Conservation (phyloP, 1,284 basidiomycete genomes). For the Sanghuangporus baumii region DNA sequence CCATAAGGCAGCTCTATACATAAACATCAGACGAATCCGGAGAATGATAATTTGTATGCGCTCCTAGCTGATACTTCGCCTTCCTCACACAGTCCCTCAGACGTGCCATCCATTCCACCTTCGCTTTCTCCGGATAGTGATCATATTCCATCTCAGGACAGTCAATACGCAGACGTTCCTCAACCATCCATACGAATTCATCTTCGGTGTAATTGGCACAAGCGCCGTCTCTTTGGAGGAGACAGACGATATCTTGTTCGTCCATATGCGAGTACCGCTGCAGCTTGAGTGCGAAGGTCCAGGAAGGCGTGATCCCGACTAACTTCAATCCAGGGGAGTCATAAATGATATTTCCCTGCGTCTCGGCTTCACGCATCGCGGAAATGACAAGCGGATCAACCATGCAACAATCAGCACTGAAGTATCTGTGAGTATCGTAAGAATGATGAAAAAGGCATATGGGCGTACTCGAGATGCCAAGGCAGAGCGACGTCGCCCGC, state of each 20-base stretch:
- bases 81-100: slow-evolving; percentile 10
- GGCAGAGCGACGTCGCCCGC: slow-evolving; percentile 9
- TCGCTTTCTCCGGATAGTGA: background rate
- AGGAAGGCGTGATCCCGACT: slow-evolving; percentile 3
- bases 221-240: background rate
- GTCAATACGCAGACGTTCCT: background rate
- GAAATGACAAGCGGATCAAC: slow-evolving; percentile 13
- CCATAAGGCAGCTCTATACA: background rate
- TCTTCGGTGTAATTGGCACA: background rate
- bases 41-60: background rate
- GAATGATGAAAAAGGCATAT: background rate
- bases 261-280: slow-evolving; percentile 11
- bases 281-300: slow-evolving; percentile 14
- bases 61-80: slow-evolving; percentile 4
- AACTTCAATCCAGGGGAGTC: slow-evolving; percentile 10
- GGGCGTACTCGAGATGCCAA: slow-evolving; percentile 14
- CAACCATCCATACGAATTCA: slow-evolving; percentile 6
- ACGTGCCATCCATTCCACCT: slow-evolving; percentile 5
- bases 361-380: slow-evolving; percentile 3
- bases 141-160: slow-evolving; percentile 12
- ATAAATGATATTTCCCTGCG: background rate
- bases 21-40: background rate
- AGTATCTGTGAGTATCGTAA: background rate
- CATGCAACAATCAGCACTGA: slow-evolving; percentile 2
- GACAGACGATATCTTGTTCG: slow-evolving; percentile 6